Evolutionary conservation across 371 early-diverging fungal genomes (phyloP), one percentile per base, ranked within the genome.

Genomic region (Mortierella sp.): DNA sequence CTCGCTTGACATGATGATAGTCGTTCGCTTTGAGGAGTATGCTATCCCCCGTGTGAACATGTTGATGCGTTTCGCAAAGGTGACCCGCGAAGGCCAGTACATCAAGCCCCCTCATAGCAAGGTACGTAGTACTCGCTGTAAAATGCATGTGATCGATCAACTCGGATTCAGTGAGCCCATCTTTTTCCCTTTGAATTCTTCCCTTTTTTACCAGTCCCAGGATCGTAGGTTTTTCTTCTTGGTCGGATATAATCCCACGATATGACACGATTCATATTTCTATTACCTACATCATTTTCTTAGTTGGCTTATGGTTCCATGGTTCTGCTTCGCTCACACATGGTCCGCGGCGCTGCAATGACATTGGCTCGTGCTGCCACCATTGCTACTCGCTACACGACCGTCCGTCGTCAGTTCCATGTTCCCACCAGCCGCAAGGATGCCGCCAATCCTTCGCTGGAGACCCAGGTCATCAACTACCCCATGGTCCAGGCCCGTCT

Each of bases 41-140:
- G 90, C 93, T 24, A 92, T 96, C 67, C 95, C 96, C 6, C 90
- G 94, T 45, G 89, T 92, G 47, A 91, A 94, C 77, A 93, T 96
- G 92, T 76, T 96, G 77, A 94, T 94, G 94, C 87, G 91, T 24
- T 95, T 94, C 86, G 90, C 93, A 53, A 87, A 89, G 50, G 94
- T 96, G 0, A 90, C 91, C 43, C 75, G 77, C 41, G 88, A 92
- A 19, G 96, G 96, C 4, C 72, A 87, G 66, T 94, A 94, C 70
- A 80, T 85, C 55, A 87, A 87, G 58, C 93, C 93, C 19, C 81
- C 86, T 39, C 88, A 90, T 77, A 77, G 77, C 80, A 85, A 85
- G 79, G 85, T 85, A 79, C n/a, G n/a, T n/a, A n/a, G n/a, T n/a
- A 41, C 34, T 3, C 19, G 11, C 63, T 52, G 44, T 16, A 45